Conservation (phyloP, 31 red algal genomes). For the Bonnemaisonia californica region DNA sequence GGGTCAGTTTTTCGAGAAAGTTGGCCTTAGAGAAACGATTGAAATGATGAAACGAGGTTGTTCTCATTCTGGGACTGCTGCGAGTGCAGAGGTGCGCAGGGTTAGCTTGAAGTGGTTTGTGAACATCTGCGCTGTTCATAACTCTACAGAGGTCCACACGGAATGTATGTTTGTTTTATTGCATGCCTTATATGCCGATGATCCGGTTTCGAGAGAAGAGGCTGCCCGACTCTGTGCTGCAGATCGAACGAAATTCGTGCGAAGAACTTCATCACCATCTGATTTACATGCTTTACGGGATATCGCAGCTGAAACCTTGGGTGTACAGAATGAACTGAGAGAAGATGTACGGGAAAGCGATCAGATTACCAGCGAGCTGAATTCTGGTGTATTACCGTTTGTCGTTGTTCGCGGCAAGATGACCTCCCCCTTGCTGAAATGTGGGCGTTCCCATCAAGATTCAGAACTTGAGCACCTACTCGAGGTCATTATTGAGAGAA, state of each 20-base stretch:
- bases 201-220: neutral
- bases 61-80: neutral
- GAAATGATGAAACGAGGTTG: neutral
- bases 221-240: neutral
- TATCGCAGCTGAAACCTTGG: neutral
- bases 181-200: neutral
- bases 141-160: slow-evolving; percentile 7
- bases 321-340: neutral
- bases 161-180: slow-evolving; percentile 13
- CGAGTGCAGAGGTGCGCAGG: neutral
- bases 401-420: neutral
- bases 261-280: neutral
- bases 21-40: neutral
- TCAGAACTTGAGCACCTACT: neutral
- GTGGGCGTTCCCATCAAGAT: neutral
- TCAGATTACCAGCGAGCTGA: neutral
- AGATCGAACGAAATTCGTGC: too few species aligned
- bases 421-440: neutral
- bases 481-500: neutral
- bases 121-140: slow-evolving; percentile 20
- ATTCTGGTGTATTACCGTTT: neutral
- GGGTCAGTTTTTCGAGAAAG: slow-evolving; percentile 1
- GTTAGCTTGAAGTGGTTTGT: slow-evolving; percentile 33
- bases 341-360: neutral
- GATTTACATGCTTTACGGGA: neutral